Evolutionary conservation across 441 rosid species (phyloP).

Genomic region (Brassica balearica): DNA sequence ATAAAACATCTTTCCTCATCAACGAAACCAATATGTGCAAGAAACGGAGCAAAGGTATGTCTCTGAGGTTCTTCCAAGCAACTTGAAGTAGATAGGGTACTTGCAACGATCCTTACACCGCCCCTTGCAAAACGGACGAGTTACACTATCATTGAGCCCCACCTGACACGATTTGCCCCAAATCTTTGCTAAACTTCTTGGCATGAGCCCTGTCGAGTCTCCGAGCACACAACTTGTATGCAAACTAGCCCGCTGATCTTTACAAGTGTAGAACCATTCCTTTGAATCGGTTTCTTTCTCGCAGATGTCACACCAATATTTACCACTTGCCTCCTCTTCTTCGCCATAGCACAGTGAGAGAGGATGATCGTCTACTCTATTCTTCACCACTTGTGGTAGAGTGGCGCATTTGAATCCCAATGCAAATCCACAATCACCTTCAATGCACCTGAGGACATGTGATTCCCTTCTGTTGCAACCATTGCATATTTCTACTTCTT

Average conservation of each 20-base stretch:
- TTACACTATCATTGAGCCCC: neutral
- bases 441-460: neutral
- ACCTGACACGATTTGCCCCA: fast-evolving
- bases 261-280: neutral
- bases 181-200: neutral
- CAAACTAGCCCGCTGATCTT: neutral
- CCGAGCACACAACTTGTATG: neutral
- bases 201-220: neutral
- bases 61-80: neutral
- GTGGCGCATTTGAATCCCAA: neutral
- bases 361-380: neutral
- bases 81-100: neutral
- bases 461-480: neutral
- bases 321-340: neutral
- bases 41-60: neutral
- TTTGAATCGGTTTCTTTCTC: neutral
- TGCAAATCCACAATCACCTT: neutral
- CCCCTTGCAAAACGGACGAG: neutral
- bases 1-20: neutral
- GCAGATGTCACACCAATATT: neutral
- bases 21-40: neutral
- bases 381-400: neutral
- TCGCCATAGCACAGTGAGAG: neutral
- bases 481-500: too few relatives aligned
- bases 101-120: neutral